A percentile compares a stretch with the other conserved stretches of the same genome.
Evolutionary conservation across 306 rosid genomes (phyloP).

Genomic region (Vigna mungo): DNA sequence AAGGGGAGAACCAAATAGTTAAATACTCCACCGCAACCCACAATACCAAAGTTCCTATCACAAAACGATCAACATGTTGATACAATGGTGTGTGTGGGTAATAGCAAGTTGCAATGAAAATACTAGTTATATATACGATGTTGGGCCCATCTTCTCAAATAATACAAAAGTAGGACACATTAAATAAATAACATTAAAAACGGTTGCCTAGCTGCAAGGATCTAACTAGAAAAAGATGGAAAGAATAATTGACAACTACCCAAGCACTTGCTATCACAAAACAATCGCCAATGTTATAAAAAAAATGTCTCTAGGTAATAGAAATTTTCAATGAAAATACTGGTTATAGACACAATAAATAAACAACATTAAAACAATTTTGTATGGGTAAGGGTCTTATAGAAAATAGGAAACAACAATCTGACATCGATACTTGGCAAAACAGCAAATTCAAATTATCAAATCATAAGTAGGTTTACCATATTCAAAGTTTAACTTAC

Average conservation of each 20-base stretch:
- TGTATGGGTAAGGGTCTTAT: not conserved
- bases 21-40: no score
- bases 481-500: constrained; percentile 47
- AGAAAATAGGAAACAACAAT: not conserved
- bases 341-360: not conserved
- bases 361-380: not conserved
- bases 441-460: not conserved
- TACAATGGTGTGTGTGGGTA: not conserved
- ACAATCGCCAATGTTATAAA: no score
- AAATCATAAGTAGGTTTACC: not conserved
- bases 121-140: not conserved
- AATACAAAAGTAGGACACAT: not conserved
- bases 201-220: not conserved
- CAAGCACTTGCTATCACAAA: no score
- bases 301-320: no score
- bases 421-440: not conserved
- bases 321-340: no score
- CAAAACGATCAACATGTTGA: not conserved
- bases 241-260: not conserved
- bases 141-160: not conserved
- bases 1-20: no score
- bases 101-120: constrained; percentile 16
- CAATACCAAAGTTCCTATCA: no score
- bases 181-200: not conserved
- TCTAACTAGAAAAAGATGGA: not conserved